Evolutionary conservation across 495 filamentous ascomycete genomes (phyloP).

Genomic region (Aspergillus egyptiacus): DNA sequence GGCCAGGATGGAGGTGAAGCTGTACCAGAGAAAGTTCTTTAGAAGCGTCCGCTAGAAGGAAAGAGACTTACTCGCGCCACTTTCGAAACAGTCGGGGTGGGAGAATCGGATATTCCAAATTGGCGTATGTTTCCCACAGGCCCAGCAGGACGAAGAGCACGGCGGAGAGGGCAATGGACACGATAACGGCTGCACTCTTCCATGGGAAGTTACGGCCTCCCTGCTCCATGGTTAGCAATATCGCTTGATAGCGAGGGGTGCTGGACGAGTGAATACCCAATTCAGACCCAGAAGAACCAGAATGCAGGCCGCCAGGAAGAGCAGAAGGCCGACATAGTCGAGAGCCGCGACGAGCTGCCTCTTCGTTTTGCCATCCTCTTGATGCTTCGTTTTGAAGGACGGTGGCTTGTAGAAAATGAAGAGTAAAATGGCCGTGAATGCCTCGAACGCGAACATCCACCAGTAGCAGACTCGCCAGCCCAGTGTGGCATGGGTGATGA

Average conservation of each 20-base stretch:
- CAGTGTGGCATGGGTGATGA: conserved; percentile 2
- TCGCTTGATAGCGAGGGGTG: too few species aligned
- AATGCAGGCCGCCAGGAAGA: not conserved
- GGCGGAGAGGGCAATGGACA: too few species aligned
- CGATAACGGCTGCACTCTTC: not conserved
- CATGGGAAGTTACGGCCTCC: not conserved
- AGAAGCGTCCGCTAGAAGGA: too few species aligned
- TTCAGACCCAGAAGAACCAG: not conserved
- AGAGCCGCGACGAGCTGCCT: too few species aligned
- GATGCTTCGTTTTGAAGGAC: too few species aligned
- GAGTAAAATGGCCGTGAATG: not conserved
- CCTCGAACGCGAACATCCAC: conserved; percentile 3
- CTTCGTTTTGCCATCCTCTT: too few species aligned
- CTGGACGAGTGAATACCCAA: too few species aligned
- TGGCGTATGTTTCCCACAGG: not conserved
- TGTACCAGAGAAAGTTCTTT: not conserved
- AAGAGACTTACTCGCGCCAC: not conserved
- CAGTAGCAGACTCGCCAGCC: conserved; percentile 4
- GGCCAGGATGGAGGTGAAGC: not conserved
- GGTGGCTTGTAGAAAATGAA: conserved; percentile 1
- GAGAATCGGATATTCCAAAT: not conserved
- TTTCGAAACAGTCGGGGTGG: not conserved
- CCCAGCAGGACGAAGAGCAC: not conserved
- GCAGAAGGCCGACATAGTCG: too few species aligned
- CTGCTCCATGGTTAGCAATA: too few species aligned